These are phyloP conservation scores for Starmerella riodocensis DNA, from an alignment of 805 yeast genomes.

Conservation along the genomic window DNA sequence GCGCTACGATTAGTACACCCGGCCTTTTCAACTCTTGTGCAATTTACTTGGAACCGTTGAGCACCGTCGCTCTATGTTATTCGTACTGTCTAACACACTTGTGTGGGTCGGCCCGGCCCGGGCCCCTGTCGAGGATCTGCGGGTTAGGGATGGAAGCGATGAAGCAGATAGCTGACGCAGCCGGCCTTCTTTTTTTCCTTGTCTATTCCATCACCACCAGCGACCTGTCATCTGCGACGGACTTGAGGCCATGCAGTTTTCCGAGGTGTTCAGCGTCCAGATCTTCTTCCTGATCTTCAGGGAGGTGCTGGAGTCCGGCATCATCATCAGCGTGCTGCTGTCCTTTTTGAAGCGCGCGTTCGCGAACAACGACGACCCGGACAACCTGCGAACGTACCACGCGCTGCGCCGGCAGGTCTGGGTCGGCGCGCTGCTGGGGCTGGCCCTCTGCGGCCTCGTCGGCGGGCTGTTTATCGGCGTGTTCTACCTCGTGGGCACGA, in stretches of 20 bases:
- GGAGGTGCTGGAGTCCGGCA: slow-evolving; percentile 78
- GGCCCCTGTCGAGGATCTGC: too few species aligned
- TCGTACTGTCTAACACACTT: too few species aligned
- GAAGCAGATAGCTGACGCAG: slow-evolving; percentile 7
- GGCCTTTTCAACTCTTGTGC: too few species aligned
- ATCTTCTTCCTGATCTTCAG: slow-evolving; percentile 84
- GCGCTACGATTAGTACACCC: too few species aligned
- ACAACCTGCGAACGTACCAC: slow-evolving; percentile 27
- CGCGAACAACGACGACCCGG: slow-evolving; percentile 28
- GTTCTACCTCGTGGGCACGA: slow-evolving; percentile 68
- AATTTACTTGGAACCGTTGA: too few species aligned
- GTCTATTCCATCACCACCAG: too few species aligned
- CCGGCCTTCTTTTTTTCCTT: background rate
- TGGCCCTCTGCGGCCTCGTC: slow-evolving; percentile 51
- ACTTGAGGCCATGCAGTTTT: slow-evolving; percentile 20
- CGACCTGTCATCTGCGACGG: too few species aligned
- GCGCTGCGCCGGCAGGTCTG: slow-evolving; percentile 58
- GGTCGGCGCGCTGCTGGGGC: slow-evolving; percentile 66
- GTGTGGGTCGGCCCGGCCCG: too few species aligned
- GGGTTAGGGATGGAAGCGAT: background rate
- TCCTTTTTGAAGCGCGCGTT: slow-evolving; percentile 79
- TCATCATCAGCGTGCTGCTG: slow-evolving; percentile 71
- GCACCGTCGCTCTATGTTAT: too few species aligned
- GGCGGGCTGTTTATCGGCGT: slow-evolving; percentile 59
- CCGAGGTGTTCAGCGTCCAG: slow-evolving; percentile 43